Evolutionary conservation across 352 stramenopile genomes (phyloP), one percentile per base, ranked within the genome.

Genomic region (Globisporangium cystogenes): DNA sequence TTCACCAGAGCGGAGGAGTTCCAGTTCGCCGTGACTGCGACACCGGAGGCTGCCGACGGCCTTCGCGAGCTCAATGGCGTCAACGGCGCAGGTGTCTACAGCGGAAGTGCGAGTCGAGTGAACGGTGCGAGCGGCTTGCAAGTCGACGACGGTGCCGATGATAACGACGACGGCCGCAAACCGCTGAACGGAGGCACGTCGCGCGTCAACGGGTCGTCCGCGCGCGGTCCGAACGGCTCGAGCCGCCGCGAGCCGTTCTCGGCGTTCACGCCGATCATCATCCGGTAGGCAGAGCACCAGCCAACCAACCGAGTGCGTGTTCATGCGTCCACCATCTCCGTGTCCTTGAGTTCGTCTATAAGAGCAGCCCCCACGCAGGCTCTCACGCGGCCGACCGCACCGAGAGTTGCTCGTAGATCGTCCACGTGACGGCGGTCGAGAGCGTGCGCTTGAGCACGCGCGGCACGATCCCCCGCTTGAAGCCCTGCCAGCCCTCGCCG

Each of bases 341-440:
- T 46, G 14, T 45, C 7, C 7, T 45, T 26, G 40, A 26, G 16
- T 45, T 27, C 21, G 8, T 45, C 40, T 45, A 45, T 26, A 26
- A n/a, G 11, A 44, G 39, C 7, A 26, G n/a, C 5, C 7, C 20
- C 7, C 7, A 12, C n/a, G 12, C 39, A n/a, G n/a, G n/a, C n/a
- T n/a, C n/a, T n/a, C n/a, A n/a, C 16, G 20, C 41, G 14, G 12
- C 20, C 51, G 82, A 88, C 47, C 68, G 67, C 37, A 87, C 57
- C 4, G 78, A 87, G 23, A 93, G 67, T 47, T 92, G 75, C 80
- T 99, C 97, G 76, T 99, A 99, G 47, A 98, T 98, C 14, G 96
- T 99, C 97, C 97, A 99, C 16, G 91, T 98, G 59, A 99, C 96
- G 18, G 97, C 97, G 4, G 98, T 98, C n/a, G 93, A 96, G 29